Conservation (phyloP, 2,329 filamentous ascomycete genomes). For the Talaromyces sp. region DNA sequence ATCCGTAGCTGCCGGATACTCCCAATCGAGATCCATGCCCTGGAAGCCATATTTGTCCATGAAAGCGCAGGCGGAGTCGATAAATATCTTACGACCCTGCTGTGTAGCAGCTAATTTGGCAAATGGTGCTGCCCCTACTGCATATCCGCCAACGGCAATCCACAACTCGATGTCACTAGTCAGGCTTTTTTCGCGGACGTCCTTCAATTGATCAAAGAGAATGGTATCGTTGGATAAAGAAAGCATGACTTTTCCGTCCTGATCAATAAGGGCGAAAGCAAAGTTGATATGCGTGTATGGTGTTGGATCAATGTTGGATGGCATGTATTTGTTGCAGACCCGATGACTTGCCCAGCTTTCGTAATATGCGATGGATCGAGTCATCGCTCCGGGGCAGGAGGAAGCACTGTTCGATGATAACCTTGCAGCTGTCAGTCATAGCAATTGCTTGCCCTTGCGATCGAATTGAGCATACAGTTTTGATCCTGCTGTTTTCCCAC, state of each 20-base stretch:
- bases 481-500: background rate
- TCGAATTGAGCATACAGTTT: constrained; percentile 6
- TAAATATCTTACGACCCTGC: constrained; percentile 13
- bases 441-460: background rate
- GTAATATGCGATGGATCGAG: constrained; percentile 34
- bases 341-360: constrained; percentile 28
- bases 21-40: constrained; percentile 27
- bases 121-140: constrained; percentile 17
- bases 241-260: constrained; percentile 27
- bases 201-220: constrained; percentile 28
- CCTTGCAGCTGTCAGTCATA: background rate
- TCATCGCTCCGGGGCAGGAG: constrained; percentile 12
- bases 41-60: constrained; percentile 25
- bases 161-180: constrained; percentile 29
- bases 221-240: constrained; percentile 23
- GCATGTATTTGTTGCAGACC: constrained; percentile 16
- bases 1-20: constrained; percentile 21
- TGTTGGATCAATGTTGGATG: constrained; percentile 20
- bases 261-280: constrained; percentile 44
- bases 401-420: background rate
- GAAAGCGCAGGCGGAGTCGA: constrained; percentile 21
- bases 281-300: constrained; percentile 32
- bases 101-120: constrained; percentile 18
- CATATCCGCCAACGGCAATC: constrained; percentile 26
- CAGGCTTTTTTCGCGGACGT: constrained; percentile 31